Conservation (phyloP, 768 basidiomycete species). For the Filobasidium wieringae region DNA sequence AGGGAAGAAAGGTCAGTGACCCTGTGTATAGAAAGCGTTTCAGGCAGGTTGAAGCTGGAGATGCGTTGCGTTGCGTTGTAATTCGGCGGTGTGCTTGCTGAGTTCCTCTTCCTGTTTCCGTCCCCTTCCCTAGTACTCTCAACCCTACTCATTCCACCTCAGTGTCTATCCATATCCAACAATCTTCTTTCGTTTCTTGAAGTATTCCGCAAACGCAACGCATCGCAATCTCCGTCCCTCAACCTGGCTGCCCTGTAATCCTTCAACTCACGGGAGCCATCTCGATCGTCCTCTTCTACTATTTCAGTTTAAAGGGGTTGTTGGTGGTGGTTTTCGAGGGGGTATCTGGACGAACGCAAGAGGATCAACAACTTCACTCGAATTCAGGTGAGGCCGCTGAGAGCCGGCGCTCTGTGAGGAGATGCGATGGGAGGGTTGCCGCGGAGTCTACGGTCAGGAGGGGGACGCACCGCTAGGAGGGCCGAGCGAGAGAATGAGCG, state of each 20-base stretch:
- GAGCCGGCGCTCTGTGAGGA: no score
- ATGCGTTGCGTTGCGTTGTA: no score
- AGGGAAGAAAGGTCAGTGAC: not conserved
- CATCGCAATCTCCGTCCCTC: not conserved
- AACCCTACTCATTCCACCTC: not conserved
- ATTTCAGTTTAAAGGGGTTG: not conserved
- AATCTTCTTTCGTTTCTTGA: not conserved
- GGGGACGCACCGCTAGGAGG: no score
- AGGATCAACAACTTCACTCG: not conserved
- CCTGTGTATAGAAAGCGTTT: not conserved
- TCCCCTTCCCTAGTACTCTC: not conserved
- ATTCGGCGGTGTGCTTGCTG: no score
- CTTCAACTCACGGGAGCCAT: not conserved
- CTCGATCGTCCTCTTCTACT: not conserved
- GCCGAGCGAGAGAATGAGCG: no score
- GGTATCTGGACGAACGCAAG: not conserved
- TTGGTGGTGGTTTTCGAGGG: not conserved
- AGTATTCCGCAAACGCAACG: no score
- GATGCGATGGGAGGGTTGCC: no score
- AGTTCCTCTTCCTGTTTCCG: not conserved
- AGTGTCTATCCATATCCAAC: not conserved
- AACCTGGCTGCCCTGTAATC: not conserved
- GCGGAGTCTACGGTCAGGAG: no score
- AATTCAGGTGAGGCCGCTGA: no score
- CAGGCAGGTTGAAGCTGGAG: no score